phyloP scores from a whole-genome alignment of 108 stramenopile genomes.

The Stephanodiscus minutulus region DNA sequence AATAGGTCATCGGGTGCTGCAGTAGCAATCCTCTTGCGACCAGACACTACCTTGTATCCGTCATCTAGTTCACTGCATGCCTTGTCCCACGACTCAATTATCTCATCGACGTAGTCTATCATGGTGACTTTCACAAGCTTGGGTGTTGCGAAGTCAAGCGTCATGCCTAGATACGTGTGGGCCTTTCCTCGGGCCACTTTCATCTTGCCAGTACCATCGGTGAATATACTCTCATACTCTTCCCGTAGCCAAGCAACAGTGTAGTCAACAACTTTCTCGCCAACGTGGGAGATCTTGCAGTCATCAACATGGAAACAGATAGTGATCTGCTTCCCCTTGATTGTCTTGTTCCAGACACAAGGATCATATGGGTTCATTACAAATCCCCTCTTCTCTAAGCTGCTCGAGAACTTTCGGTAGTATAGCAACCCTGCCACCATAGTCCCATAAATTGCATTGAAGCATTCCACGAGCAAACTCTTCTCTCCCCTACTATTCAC shows the following conservation, averaged over 20 bases:
- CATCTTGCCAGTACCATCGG: background rate
- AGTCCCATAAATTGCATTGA: no score
- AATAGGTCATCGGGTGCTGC: conserved; percentile 13
- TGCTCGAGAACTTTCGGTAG: background rate
- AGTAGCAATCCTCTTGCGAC: no score
- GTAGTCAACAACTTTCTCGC: background rate
- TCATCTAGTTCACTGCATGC: background rate
- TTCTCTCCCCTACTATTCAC: background rate
- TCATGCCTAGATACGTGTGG: conserved; percentile 56
- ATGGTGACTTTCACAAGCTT: background rate
- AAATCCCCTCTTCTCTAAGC: background rate
- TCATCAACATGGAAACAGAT: background rate
- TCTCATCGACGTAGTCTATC: background rate
- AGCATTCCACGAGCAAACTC: background rate
- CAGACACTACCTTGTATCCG: background rate
- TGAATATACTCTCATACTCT: background rate
- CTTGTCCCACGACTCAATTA: background rate
- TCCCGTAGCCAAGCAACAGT: background rate
- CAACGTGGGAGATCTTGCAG: no score
- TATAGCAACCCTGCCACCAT: background rate
- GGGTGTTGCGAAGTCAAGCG: conserved; percentile 15
- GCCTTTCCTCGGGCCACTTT: conserved; percentile 39
- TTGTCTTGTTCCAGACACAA: background rate
- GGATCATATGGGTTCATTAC: background rate
- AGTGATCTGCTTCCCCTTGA: background rate